phyloP scores from a whole-genome alignment of 2,329 filamentous ascomycete species.

The Teratosphaeria zuluensis region DNA sequence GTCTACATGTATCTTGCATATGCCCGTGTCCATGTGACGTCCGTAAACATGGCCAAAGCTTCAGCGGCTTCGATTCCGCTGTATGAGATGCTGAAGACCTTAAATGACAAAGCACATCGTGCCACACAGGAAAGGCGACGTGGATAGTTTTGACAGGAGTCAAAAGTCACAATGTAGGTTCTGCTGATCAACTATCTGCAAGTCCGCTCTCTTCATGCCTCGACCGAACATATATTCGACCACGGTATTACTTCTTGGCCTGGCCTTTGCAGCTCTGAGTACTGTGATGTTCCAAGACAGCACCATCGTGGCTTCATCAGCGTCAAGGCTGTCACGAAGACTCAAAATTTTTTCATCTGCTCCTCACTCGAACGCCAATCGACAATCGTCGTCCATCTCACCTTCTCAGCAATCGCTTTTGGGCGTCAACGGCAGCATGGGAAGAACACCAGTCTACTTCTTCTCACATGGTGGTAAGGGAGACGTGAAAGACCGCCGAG shows the following conservation, averaged over 20 bases:
- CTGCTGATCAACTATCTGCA: background rate
- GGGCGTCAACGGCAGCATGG: background rate
- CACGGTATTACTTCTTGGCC: conserved; percentile 9
- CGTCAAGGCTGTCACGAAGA: background rate
- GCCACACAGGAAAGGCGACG: background rate
- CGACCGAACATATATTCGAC: conserved; percentile 4
- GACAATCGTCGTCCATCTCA: background rate
- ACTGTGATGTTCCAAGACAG: conserved; percentile 1
- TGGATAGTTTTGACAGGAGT: background rate
- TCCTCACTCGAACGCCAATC: background rate
- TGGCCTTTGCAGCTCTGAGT: conserved; percentile 3
- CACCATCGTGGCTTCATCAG: background rate
- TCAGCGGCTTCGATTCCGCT: background rate
- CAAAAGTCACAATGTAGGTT: background rate
- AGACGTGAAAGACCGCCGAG: background rate
- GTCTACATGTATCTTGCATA: too few relatives aligned
- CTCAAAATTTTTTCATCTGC: background rate
- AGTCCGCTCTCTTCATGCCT: conserved; percentile 4
- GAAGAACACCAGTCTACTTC: conserved; percentile 44
- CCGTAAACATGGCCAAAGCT: background rate
- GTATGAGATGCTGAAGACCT: background rate
- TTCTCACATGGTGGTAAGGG: conserved; percentile 28
- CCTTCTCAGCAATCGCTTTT: background rate
- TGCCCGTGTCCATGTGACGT: background rate
- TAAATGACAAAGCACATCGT: background rate